Conservation (phyloP, 2,329 filamentous ascomycete genomes). For the Nemania abortiva region DNA sequence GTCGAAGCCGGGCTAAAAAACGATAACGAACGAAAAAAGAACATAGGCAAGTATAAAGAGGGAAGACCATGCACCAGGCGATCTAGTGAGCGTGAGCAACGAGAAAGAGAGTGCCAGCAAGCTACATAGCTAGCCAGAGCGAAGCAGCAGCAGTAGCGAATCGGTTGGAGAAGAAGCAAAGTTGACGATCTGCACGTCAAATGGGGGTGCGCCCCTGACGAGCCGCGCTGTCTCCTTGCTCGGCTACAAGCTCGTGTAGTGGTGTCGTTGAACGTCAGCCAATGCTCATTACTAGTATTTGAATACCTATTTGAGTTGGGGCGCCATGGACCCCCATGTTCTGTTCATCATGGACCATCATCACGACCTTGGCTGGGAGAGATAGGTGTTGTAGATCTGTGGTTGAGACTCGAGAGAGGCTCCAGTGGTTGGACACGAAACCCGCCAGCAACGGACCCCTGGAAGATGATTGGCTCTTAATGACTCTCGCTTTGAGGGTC, state of each 20-base stretch:
- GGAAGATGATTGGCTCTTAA: slow-evolving; percentile 27
- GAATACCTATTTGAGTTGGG: not conserved
- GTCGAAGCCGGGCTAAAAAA: not conserved
- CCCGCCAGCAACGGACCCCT: slow-evolving; percentile 25
- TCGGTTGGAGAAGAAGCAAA: slow-evolving; percentile 44
- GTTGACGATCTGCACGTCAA: slow-evolving; percentile 30
- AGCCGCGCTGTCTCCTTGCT: not conserved
- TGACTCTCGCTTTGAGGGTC: not conserved
- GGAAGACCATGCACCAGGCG: slow-evolving; percentile 37
- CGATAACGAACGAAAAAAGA: slow-evolving; percentile 25
- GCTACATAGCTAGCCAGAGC: not conserved
- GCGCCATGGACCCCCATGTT: slow-evolving; percentile 16
- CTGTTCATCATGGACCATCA: not conserved
- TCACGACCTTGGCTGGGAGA: slow-evolving; percentile 13
- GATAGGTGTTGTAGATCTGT: not conserved
- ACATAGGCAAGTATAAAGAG: slow-evolving; percentile 19
- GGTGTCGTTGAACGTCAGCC: slow-evolving; percentile 15
- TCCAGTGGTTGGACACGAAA: slow-evolving; percentile 25
- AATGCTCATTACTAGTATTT: slow-evolving; percentile 10
- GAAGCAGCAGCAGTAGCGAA: slow-evolving; percentile 8
- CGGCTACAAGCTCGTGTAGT: slow-evolving; percentile 1
- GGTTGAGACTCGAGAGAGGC: not conserved
- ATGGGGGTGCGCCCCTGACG: slow-evolving; percentile 15
- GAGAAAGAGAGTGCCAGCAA: slow-evolving; percentile 17
- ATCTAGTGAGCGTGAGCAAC: slow-evolving; percentile 10